Base-by-base conservation (phyloP, 2,329 filamentous ascomycete genomes). In the Monosporascus sp. region DNA sequence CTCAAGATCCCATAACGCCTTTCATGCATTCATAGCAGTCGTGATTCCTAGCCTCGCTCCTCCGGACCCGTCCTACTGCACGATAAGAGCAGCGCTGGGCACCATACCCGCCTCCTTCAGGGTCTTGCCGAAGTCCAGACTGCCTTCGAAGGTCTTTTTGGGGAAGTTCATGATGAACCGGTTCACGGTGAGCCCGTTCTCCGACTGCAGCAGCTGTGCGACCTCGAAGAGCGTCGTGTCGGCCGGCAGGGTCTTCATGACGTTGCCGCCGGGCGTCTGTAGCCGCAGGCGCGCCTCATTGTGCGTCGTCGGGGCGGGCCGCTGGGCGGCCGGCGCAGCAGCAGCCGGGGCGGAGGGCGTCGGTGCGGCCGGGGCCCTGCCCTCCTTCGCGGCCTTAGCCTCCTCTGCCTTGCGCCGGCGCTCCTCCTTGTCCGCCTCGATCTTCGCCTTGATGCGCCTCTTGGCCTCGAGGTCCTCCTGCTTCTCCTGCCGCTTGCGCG, bases 141-240 rank as follows among this genome's bases (percentile, higher is more conserved):
- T 69, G 20, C 77, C 86, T 69, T 76, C 74, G 58, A 88, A 97
- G 0, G 84, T 82, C 77, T 97, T 96, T 65, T 83, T 84, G 0
- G 94, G 94, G 63, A 95, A 97, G 20, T 85, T 97, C 62, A 87
- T 88, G 1, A 86, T 84, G 68, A 99, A 97, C 62, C 84, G 90
- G 24, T 77, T 81, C 15, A 95, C 87, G 3, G 83, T 72, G 5
- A 82, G 70, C 0, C 88, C 90, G 48, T 82, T 84, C 67, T 97
- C 90, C 48, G 81, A 71, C 66, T 84, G 76, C 24, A 99, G 68
- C 53, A 85, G 81, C 62, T 92, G 84, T 0, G 89, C 91, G 49
- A 99, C 85, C 73, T 99, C 93, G 63, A 96, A 96, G 11, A 99
- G 74, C 0, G 94, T 97, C 3, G 91, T 95, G 54, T 95, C 90